These are phyloP conservation scores for Neurospora intermedia DNA, from an alignment of 495 filamentous ascomycete genomes.

Conservation along the genomic window DNA sequence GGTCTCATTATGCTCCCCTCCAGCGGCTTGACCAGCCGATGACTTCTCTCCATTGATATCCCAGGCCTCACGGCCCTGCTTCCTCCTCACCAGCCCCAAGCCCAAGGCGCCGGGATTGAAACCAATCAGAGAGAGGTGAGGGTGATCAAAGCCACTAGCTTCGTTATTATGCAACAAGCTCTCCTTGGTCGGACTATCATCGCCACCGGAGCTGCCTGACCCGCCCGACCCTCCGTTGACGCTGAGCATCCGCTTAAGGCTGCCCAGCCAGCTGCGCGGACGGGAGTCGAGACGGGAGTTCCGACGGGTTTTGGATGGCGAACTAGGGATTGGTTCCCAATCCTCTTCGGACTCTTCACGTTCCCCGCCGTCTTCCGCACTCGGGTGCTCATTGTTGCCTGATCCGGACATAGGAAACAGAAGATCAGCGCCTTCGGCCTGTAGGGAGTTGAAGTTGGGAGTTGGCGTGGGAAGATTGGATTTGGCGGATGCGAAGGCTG, in stretches of 20 bases:
- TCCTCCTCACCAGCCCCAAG: slow-evolving; percentile 20
- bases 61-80: slow-evolving; percentile 35
- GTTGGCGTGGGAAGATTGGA: neutral
- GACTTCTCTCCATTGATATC: slow-evolving; percentile 9
- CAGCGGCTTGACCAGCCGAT: neutral
- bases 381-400: neutral
- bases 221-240: slow-evolving; percentile 11
- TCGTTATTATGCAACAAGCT: slow-evolving; percentile 13
- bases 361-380: neutral
- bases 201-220: slow-evolving; percentile 7
- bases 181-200: slow-evolving; percentile 14
- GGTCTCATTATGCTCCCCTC: neutral
- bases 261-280: slow-evolving; percentile 38
- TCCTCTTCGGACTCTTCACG: neutral
- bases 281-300: neutral
- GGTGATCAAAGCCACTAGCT: neutral
- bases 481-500: neutral
- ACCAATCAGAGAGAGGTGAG: neutral
- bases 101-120: neutral
- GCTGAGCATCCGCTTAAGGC: slow-evolving; percentile 34
- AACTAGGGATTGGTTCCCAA: neutral
- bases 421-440: neutral
- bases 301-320: neutral
- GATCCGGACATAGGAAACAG: neutral
- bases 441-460: neutral